Percentiles rank a stretch among this genome's conserved stretches.
These are phyloP conservation scores for Phaeosphaeriaceae sp. DNA, from an alignment of 2,329 filamentous ascomycete species.

Conservation along the genomic window DNA sequence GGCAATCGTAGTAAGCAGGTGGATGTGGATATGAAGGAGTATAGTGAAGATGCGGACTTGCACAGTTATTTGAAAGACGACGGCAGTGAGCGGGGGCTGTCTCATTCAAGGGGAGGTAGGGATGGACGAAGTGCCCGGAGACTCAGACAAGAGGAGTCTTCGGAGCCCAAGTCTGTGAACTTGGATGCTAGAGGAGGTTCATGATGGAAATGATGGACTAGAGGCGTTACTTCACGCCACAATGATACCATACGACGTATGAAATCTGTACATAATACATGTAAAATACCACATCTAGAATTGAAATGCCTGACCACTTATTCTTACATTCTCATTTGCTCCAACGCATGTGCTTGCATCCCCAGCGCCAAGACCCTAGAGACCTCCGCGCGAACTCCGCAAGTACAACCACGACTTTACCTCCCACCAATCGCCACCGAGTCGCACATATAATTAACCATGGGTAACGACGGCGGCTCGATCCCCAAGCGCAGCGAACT, in stretches of 20 bases:
- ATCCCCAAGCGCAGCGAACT: constrained; percentile 96
- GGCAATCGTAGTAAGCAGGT: constrained; percentile 2
- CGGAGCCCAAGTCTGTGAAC: neutral
- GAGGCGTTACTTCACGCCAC: neutral
- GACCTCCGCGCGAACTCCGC: constrained; percentile 24
- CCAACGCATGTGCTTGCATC: neutral
- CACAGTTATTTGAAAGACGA: constrained; percentile 18
- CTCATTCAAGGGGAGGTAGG: neutral
- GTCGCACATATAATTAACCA: constrained; percentile 47
- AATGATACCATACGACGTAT: neutral
- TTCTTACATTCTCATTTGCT: neutral
- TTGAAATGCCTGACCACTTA: too few species aligned
- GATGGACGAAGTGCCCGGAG: constrained; percentile 5
- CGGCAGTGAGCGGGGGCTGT: constrained; percentile 7
- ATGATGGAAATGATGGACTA: neutral
- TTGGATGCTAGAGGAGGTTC: neutral
- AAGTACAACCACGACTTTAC: constrained; percentile 9
- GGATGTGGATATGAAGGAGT: neutral
- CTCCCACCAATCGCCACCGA: neutral
- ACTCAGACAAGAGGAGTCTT: neutral
- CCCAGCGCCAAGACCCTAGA: constrained; percentile 7
- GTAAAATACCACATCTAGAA: neutral
- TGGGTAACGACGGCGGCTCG: constrained; percentile 97
- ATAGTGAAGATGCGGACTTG: constrained; percentile 15
- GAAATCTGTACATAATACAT: neutral